Conservation (phyloP, 768 basidiomycete species). For the Russula sp. region DNA sequence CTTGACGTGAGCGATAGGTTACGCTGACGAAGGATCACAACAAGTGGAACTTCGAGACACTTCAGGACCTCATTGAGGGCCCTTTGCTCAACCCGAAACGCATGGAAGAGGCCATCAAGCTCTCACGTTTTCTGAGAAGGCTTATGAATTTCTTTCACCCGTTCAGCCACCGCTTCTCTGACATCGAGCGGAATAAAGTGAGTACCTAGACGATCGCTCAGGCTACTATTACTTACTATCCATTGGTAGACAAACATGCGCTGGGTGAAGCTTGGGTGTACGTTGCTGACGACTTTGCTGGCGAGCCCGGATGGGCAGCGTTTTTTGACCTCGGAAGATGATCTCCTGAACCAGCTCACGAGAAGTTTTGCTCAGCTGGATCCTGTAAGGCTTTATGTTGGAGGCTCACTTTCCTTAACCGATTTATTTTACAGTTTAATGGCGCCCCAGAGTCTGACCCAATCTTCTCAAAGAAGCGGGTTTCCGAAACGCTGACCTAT, state of each 20-base stretch:
- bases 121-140: constrained; percentile 80
- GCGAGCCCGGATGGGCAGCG: constrained; percentile 76
- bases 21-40: constrained; percentile 82
- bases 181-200: constrained; percentile 66
- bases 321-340: constrained; percentile 78
- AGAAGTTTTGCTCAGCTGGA: constrained; percentile 90
- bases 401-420: not conserved
- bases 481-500: constrained; percentile 77
- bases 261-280: constrained; percentile 84
- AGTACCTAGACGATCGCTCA: not conserved
- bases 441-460: constrained; percentile 68
- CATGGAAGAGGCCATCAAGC: constrained; percentile 91
- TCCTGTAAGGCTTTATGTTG: constrained; percentile 51
- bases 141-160: constrained; percentile 95
- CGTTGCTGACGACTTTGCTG: constrained; percentile 76
- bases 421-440: constrained; percentile 48
- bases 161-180: constrained; percentile 80
- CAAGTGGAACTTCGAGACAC: constrained; percentile 88
- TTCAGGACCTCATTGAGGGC: constrained; percentile 88
- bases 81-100: constrained; percentile 87
- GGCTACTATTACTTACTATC: not conserved
- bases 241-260: constrained; percentile 57
- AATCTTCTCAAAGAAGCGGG: constrained; percentile 76
- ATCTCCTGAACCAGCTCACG: constrained; percentile 74
- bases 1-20: constrained; percentile 43